Evolutionary conservation across 1,284 basidiomycete species (phyloP).

Genomic region (Tremellales sp.): DNA sequence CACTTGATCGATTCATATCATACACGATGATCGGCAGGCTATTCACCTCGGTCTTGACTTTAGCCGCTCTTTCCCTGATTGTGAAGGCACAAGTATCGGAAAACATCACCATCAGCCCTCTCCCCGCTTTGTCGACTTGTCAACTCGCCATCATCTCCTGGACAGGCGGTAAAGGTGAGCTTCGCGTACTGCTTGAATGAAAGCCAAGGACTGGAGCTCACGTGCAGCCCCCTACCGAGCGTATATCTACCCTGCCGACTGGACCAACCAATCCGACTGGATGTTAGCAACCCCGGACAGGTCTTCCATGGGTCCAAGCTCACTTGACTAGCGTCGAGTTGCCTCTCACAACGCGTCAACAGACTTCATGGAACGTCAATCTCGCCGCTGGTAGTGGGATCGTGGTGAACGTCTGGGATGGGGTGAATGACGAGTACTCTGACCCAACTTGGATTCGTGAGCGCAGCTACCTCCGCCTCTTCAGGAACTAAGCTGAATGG

Average conservation of each 20-base stretch:
- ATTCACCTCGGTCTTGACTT: background rate
- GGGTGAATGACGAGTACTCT: background rate
- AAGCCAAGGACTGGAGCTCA: no score
- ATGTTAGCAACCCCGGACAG: background rate
- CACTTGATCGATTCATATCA: no score
- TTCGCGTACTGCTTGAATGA: no score
- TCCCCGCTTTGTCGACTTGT: background rate
- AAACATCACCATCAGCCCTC: background rate
- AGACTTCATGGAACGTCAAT: background rate
- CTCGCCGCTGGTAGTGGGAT: background rate
- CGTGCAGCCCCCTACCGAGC: background rate
- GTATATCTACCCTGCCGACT: background rate
- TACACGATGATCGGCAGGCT: background rate
- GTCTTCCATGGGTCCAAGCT: background rate
- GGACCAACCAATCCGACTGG: background rate
- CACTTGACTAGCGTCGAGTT: background rate
- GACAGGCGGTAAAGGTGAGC: background rate
- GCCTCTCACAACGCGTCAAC: background rate
- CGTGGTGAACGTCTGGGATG: background rate
- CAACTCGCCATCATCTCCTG: background rate
- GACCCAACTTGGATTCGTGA: background rate
- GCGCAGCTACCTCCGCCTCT: background rate
- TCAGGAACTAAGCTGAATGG: background rate
- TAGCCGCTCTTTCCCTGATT: background rate
- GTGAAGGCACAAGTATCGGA: background rate